Conservation (phyloP, 306 rosid genomes). For the Malus orientalis region DNA sequence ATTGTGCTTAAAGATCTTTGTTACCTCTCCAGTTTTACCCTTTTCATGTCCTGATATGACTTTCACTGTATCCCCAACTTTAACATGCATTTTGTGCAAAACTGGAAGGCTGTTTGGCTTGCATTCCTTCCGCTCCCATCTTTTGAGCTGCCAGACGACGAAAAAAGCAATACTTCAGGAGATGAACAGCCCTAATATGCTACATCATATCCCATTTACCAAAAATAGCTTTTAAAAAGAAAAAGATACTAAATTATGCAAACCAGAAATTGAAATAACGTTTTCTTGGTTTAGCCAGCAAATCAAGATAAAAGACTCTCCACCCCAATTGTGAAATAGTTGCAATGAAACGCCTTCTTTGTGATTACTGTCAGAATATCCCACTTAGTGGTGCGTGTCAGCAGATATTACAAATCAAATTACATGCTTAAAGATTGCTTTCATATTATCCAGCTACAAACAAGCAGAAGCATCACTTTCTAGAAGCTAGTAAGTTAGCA, state of each 20-base stretch:
- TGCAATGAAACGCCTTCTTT: not conserved
- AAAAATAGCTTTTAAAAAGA: not conserved
- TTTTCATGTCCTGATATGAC: slow-evolving; percentile 83
- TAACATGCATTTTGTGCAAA: slow-evolving; percentile 87
- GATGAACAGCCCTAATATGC: not conserved
- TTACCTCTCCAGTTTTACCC: slow-evolving; percentile 80
- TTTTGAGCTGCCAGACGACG: slow-evolving; percentile 53
- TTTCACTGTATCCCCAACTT: slow-evolving; percentile 83
- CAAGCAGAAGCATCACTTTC: not conserved
- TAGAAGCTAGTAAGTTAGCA: not conserved
- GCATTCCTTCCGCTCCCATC: slow-evolving; percentile 90
- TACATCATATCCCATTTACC: not conserved
- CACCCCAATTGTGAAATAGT: not conserved
- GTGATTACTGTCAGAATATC: not conserved
- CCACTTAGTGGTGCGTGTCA: not conserved
- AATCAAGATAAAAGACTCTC: not conserved
- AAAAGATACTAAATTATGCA: not conserved
- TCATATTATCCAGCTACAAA: not conserved
- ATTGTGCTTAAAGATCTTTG: slow-evolving; percentile 64
- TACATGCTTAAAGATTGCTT: not conserved
- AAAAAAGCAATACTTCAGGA: slow-evolving; percentile 6
- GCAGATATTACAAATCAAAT: not conserved
- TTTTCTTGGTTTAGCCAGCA: not conserved
- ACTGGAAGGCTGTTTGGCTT: slow-evolving; percentile 89
- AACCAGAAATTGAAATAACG: not conserved